Evolutionary conservation across 2,329 filamentous ascomycete genomes (phyloP), one percentile per base, ranked within the genome.

Genomic region (Fusarium acutatum): DNA sequence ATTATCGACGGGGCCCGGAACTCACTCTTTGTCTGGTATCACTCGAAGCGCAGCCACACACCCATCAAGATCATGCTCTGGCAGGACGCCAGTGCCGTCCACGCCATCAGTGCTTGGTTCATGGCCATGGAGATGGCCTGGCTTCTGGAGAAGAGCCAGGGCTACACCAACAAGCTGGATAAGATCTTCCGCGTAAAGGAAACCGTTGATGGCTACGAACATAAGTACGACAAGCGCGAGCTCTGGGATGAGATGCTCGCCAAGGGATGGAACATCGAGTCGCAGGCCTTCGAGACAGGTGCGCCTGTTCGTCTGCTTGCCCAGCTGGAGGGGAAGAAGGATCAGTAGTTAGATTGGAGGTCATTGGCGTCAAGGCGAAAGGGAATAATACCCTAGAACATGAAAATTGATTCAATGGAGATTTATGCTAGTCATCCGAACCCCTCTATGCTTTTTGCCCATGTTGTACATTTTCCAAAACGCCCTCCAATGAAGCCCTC

Each of bases 51-150:
- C 6, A 56, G 56, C 12, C 60, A 75, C n/a, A 77, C 67, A 0
- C 76, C 73, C 7, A 81, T 84, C 72, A 81, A 80, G 47, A 79
- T 84, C 46, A 74, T 84, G 28, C 79, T 84, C 15, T 82, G 79
- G 76, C 72, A 79, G 13, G 77, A 75, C 1, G 76, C 79, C 3
- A 65, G 73, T 24, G 76, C 81, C 1, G 52, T 69, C 5, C 78
- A 84, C 37, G 79, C 78, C 18, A 74, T 84, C 5, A 69, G 75
- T 24, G 81, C 81, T 2, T 85, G 83, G 83, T 82, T 82, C 40
- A 74, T 74, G 64, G 81, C 81, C 24, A 76, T 84, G 78, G 80
- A 83, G 47, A 78, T 81, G 22, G 81, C 82, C 5, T 83, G 81
- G 81, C 60, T 75, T 5, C 79, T 80, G 77, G 66, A 76, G 3